These are phyloP conservation scores for Sporothrix pseudoabietina DNA, from an alignment of 2,329 filamentous ascomycete genomes.

Conservation along the genomic window DNA sequence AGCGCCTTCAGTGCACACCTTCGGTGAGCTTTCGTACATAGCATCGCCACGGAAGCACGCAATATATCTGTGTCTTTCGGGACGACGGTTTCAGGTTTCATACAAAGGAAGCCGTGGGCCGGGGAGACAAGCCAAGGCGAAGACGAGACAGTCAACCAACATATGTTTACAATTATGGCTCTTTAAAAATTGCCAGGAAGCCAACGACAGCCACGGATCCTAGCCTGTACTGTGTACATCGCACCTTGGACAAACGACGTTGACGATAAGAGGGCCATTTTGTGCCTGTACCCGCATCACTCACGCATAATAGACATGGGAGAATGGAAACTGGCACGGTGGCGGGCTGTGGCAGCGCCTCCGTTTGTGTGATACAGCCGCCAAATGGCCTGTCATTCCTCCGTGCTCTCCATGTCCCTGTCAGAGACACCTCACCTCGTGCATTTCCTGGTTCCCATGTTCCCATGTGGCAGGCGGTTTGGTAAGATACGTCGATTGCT, in stretches of 20 bases:
- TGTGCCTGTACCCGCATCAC: background rate
- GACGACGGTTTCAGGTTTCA: background rate
- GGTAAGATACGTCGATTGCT: background rate
- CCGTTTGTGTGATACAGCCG: background rate
- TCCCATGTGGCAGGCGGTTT: constrained; percentile 22
- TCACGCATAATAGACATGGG: background rate
- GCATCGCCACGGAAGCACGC: background rate
- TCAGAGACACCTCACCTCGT: background rate
- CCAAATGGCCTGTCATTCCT: background rate
- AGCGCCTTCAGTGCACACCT: background rate
- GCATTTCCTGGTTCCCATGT: background rate
- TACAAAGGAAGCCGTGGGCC: constrained; percentile 9
- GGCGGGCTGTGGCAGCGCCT: background rate
- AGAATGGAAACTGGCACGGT: background rate
- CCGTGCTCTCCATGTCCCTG: background rate
- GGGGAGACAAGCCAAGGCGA: background rate
- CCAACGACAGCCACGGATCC: background rate
- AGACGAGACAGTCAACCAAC: background rate
- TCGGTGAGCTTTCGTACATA: background rate
- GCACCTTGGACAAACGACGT: background rate
- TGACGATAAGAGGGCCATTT: background rate
- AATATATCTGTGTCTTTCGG: background rate
- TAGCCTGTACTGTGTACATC: background rate
- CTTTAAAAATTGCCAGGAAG: background rate
- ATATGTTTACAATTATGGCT: background rate